Base-by-base conservation (phyloP, 371 early-diverging fungal species). In the Choanephora cucurbitarum region DNA sequence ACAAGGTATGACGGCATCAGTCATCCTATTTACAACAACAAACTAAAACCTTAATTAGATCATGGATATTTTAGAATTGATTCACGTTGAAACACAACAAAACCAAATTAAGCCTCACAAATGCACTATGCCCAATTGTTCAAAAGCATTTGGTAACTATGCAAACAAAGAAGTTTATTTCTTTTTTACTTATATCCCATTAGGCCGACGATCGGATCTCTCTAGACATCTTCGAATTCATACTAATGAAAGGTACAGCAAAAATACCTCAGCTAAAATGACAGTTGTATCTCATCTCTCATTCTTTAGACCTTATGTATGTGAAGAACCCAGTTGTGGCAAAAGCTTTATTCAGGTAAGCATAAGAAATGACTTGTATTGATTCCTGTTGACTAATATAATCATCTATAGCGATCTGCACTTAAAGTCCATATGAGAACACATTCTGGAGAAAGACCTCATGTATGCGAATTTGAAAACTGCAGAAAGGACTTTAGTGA, bases 401-500 rank as follows among this genome's bases (percentile, higher is more conserved):
- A 9, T 43, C 33, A 56, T 41, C 10, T 34, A 37, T 52, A 64
- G 75, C 71, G 84, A 23, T 89, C 89, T 1, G 89, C 89, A n/a
- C 69, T 89, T 44, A 87, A 83, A 1, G 88, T 88, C 17, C 90
- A 89, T 60, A 63, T 75, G 42, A 78, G 89, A 58, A 89, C 89
- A 0, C 89, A 89, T 64, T 78, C 88, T 17, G 89, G 89, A 23
- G 90, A 88, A 66, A 70, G 83, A 44, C 89, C 89, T 19, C 89
- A 89, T 66, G 54, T 72, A 41, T 89, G 89, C 53, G 80, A 83
- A 65, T 70, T 74, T 17, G 72, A 73, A 23, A 67, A 69, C 19
- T 83, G 83, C 52, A 69, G 69, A 22, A 79, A 79, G 58, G 60
- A 73, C 9, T 83, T 83, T 64, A 77, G 80, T 42, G 83, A 83